A percentile compares a stretch with the other conserved stretches of the same genome.
Evolutionary conservation across 176 grass and related monocot species (phyloP).

Genomic region (Aegilops longissima): DNA sequence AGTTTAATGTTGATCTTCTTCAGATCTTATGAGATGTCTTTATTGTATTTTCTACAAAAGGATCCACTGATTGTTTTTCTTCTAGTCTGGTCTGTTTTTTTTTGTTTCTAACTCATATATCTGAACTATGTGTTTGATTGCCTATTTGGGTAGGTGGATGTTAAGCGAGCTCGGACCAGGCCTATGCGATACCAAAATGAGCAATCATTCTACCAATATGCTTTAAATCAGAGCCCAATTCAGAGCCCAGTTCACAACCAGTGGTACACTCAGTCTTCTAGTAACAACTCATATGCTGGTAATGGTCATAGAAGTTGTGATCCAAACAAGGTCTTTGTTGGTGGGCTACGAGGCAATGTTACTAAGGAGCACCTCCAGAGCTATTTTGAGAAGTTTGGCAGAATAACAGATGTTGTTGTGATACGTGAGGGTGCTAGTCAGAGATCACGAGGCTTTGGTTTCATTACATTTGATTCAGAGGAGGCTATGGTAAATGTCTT

Average conservation of each 20-base stretch:
- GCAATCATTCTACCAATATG: not conserved
- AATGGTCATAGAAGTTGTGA: not conserved
- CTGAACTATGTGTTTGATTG: not conserved
- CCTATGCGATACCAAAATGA: not conserved
- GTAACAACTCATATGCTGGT: not conserved
- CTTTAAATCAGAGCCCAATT: not conserved
- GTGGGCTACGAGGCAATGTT: slow-evolving; percentile 45
- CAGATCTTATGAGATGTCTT: too few species aligned
- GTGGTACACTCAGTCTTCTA: not conserved
- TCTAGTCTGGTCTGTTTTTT: not conserved
- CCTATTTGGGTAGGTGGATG: slow-evolving; percentile 46
- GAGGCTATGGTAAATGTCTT: slow-evolving; percentile 43
- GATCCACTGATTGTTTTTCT: not conserved
- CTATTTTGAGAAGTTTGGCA: slow-evolving; percentile 74
- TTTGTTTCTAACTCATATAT: not conserved
- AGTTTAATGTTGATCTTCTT: too few species aligned
- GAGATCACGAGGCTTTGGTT: slow-evolving; percentile 58
- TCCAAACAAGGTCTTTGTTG: slow-evolving; percentile 64
- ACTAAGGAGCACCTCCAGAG: slow-evolving; percentile 33
- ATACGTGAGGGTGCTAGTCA: slow-evolving; percentile 38
- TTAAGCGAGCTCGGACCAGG: slow-evolving; percentile 40
- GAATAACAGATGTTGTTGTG: slow-evolving; percentile 42
- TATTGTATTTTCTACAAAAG: too few species aligned
- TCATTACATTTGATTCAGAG: slow-evolving; percentile 53
- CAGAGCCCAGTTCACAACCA: not conserved